Evolutionary conservation across 371 early-diverging fungal species (phyloP).

Genomic region (Choanephora cucurbitarum): DNA sequence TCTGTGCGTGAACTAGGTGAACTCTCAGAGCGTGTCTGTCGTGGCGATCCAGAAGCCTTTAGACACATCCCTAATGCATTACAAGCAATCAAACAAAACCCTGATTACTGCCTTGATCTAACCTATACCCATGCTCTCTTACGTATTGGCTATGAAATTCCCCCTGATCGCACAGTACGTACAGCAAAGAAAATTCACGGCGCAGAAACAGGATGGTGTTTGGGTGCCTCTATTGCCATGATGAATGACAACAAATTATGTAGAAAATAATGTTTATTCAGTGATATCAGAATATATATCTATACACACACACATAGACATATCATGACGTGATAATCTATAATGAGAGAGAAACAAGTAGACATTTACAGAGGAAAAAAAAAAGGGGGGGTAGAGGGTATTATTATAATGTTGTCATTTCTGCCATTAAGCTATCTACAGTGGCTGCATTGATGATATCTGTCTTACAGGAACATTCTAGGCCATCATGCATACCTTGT

Average conservation of each 20-base stretch:
- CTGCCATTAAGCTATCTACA: background rate
- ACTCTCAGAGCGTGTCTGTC: constrained; percentile 67
- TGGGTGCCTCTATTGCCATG: constrained; percentile 89
- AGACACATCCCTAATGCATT: constrained; percentile 41
- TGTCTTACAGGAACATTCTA: constrained; percentile 12
- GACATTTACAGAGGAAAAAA: too few relatives aligned
- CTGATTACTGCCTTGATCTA: constrained; percentile 86
- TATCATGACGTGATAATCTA: too few relatives aligned
- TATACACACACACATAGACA: too few relatives aligned
- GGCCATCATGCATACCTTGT: constrained; percentile 21
- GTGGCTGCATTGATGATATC: background rate
- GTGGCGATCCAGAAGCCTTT: constrained; percentile 46
- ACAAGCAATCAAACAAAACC: constrained; percentile 45
- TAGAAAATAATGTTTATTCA: constrained; percentile 10
- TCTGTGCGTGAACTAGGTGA: constrained; percentile 65
- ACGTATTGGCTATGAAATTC: constrained; percentile 80
- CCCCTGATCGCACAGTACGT: constrained; percentile 68
- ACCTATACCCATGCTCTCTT: constrained; percentile 84
- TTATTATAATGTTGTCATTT: too few relatives aligned
- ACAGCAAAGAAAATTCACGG: constrained; percentile 90
- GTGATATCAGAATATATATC: too few relatives aligned
- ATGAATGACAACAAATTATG: constrained; percentile 55
- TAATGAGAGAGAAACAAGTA: too few relatives aligned
- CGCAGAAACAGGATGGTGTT: constrained; percentile 95
- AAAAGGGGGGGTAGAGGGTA: too few relatives aligned